Evolutionary conservation across 2,329 filamentous ascomycete genomes (phyloP).

Genomic region (Aspergillus pseudoterreus): DNA sequence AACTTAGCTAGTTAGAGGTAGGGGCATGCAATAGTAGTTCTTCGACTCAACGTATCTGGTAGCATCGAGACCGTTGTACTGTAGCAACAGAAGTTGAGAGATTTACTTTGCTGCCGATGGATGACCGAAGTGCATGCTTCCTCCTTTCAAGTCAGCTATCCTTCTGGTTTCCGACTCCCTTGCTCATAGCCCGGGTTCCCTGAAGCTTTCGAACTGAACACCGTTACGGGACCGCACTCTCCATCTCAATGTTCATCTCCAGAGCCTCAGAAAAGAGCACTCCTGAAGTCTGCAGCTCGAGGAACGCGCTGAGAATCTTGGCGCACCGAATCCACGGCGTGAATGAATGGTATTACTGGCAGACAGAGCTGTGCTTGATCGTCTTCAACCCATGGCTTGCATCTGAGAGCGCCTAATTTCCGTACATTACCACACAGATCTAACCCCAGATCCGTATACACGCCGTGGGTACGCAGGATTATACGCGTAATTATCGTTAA

Average conservation of each 20-base stretch:
- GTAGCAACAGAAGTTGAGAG: not conserved
- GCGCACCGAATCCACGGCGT: not conserved
- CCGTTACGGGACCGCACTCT: not conserved
- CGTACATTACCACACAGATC: too few relatives aligned
- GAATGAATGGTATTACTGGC: slow-evolving; percentile 9
- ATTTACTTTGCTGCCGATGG: not conserved
- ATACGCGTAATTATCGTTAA: too few relatives aligned
- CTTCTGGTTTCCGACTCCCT: not conserved
- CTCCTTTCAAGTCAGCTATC: not conserved
- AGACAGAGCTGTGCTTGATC: slow-evolving; percentile 13
- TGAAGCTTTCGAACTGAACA: not conserved
- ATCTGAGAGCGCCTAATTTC: too few relatives aligned
- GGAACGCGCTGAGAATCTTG: not conserved
- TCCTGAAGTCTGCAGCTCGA: not conserved
- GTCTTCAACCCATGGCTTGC: too few relatives aligned
- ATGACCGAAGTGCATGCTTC: not conserved
- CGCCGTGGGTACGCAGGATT: too few relatives aligned
- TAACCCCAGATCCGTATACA: too few relatives aligned
- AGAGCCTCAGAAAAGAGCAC: not conserved
- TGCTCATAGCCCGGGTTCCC: not conserved
- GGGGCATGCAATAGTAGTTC: not conserved
- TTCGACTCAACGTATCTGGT: not conserved
- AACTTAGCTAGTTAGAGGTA: not conserved
- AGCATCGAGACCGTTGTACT: not conserved
- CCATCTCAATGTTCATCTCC: not conserved